Evolutionary conservation across 495 filamentous ascomycete genomes (phyloP).

Genomic region (Daldinia decipiens): DNA sequence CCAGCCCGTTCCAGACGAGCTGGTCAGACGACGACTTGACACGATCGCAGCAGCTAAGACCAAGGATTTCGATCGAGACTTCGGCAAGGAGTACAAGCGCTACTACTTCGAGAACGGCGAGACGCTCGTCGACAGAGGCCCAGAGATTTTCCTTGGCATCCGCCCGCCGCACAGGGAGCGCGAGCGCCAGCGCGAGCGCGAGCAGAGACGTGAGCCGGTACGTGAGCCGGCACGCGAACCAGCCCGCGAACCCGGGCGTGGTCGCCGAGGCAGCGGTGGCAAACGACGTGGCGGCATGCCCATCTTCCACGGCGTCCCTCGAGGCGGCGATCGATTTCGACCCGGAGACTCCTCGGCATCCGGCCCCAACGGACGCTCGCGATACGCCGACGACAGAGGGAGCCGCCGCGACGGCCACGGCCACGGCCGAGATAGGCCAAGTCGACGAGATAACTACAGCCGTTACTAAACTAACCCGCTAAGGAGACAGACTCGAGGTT

Average conservation of each 20-base stretch:
- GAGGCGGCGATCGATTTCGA: conserved; percentile 48
- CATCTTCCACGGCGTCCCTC: conserved; percentile 44
- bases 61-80: conserved; percentile 55
- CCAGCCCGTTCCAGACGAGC: conserved; percentile 60
- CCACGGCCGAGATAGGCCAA: conserved; percentile 17
- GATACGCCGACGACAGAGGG: conserved; percentile 26
- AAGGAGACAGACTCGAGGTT: neutral
- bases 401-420: conserved; percentile 14
- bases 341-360: conserved; percentile 30
- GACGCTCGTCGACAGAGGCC: conserved; percentile 76
- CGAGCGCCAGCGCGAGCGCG: conserved; percentile 33
- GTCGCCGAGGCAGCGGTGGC: conserved; percentile 40
- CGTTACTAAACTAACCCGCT: conserved; percentile 17
- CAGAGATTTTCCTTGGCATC: conserved; percentile 71
- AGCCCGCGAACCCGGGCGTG: conserved; percentile 32
- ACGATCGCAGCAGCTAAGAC: conserved; percentile 67
- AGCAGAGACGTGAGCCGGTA: neutral
- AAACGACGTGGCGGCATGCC: conserved; percentile 40
- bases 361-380: conserved; percentile 34
- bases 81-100: conserved; percentile 73
- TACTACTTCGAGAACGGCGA: conserved; percentile 82
- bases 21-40: conserved; percentile 72
- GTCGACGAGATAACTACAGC: conserved; percentile 19
- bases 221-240: conserved; percentile 1
- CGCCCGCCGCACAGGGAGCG: conserved; percentile 60